Evolutionary conservation across 106 monocot genomes (phyloP), one percentile per base, ranked within the genome.

Genomic region (Ottelia alismoides): DNA sequence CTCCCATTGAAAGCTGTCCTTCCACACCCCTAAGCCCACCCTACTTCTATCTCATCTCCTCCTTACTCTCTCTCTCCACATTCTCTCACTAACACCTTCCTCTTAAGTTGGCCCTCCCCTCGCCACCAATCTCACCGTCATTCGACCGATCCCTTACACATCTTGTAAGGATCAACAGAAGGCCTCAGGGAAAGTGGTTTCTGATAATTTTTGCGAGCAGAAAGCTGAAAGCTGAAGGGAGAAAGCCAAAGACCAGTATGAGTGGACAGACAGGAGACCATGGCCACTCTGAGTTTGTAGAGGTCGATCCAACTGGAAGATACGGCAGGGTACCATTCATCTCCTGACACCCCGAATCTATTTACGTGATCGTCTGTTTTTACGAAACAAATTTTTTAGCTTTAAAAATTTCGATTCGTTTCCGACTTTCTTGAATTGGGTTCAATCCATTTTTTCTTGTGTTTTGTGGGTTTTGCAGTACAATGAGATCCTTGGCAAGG

Each of bases 231-330:
- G 53, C 53, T 35, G 56, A 26, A 22, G 14, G 48, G 27, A 24
- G 10, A 31, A n/a, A 51, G 16, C 24, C 12, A 19, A 49, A 20
- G n/a, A n/a, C 3, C n/a, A 19, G 11, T 48, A 76, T 70, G 75
- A 62, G 60, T 20, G 64, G 44, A 19, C 54, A 53, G 27, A 31
- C 24, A 19, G 43, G 51, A 27, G 70, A 80, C 9, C 30, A 43
- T 45, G 81, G 76, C 46, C 58, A 43, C 17, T 64, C 80, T 21
- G 88, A 85, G 48, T 81, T 83, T 62, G 88, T 82, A 0, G 94
- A 96, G 58, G 70, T 82, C 49, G 88, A 96, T 81, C 94, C 94
- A 11, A 84, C 84, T n/a, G 94, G 85, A 35, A 78, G 88, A 84
- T 96, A 88, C 57, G 94, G 80, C 61, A 84, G 94, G 75, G 94